These are phyloP conservation scores for Colletotrichum abscissum DNA, from an alignment of 2,329 filamentous ascomycete genomes.

Conservation along the genomic window DNA sequence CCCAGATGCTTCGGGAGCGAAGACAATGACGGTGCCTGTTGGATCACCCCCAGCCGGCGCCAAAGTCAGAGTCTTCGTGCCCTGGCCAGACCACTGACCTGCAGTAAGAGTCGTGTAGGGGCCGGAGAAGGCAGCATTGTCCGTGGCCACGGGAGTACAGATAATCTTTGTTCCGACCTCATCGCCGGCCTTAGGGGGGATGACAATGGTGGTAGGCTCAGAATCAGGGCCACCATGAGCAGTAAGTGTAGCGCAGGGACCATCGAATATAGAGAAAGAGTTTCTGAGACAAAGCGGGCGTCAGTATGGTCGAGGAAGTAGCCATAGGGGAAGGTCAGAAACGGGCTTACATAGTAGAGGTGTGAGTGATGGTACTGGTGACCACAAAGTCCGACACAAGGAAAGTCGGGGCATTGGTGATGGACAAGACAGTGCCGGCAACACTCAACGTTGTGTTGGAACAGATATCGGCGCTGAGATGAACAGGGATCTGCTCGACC, in stretches of 20 bases:
- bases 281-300: background rate
- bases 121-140: background rate
- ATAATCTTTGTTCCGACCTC: background rate
- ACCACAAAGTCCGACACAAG: constrained; percentile 16
- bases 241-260: background rate
- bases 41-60: background rate
- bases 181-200: background rate
- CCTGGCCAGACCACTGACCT: background rate
- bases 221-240: background rate
- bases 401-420: constrained; percentile 20
- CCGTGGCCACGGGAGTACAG: background rate
- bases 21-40: background rate
- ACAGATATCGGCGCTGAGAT: constrained; percentile 4
- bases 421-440: constrained; percentile 5
- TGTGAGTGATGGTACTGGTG: constrained; percentile 13
- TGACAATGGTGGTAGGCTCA: background rate
- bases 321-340: background rate
- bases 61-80: background rate
- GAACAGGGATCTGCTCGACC: constrained; percentile 4
- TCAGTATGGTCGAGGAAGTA: background rate
- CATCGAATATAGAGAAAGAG: background rate
- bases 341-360: constrained; percentile 6
- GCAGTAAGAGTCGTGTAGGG: background rate
- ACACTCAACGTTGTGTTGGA: constrained; percentile 19
- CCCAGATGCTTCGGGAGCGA: background rate